These are phyloP conservation scores for Danielia oregonensis DNA, from an alignment of 805 yeast genomes.

Conservation along the genomic window DNA sequence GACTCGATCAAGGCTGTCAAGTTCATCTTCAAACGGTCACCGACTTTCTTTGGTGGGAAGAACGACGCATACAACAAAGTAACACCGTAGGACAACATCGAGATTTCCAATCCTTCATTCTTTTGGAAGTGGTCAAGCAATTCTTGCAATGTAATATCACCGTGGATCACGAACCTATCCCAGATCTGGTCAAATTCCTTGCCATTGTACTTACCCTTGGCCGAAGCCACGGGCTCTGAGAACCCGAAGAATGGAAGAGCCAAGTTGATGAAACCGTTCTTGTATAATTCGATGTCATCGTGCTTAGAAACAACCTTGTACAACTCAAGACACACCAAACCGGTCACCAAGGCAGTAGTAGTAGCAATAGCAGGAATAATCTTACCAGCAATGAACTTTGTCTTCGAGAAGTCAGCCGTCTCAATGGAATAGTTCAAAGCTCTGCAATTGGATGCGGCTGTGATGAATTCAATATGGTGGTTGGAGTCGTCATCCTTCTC, in stretches of 20 bases:
- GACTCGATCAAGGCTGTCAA: constrained; percentile 74
- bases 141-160: constrained; percentile 71
- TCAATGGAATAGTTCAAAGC: constrained; percentile 89
- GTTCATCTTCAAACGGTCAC: constrained; percentile 66
- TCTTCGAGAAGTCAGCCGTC: constrained; percentile 81
- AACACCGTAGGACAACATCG: constrained; percentile 91
- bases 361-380: constrained; percentile 99
- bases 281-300: constrained; percentile 75
- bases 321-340: constrained; percentile 86
- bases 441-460: constrained; percentile 94
- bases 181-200: constrained; percentile 85
- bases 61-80: constrained; percentile 88
- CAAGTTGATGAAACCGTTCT: constrained; percentile 87
- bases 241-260: constrained; percentile 96
- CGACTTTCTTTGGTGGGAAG: constrained; percentile 85
- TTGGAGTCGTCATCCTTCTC: constrained; percentile 98
- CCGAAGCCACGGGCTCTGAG: constrained; percentile 90
- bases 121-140: constrained; percentile 71
- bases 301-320: constrained; percentile 82
- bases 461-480: constrained; percentile 93
- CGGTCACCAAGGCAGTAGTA: constrained; percentile 96
- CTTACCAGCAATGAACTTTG: constrained; percentile 97
- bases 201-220: constrained; percentile 74
- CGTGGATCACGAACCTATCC: constrained; percentile 86
- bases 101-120: constrained; percentile 79